Evolutionary conservation across 495 filamentous ascomycete species (phyloP), one percentile per base, ranked within the genome.

Genomic region (Rhizodiscina lignyota): DNA sequence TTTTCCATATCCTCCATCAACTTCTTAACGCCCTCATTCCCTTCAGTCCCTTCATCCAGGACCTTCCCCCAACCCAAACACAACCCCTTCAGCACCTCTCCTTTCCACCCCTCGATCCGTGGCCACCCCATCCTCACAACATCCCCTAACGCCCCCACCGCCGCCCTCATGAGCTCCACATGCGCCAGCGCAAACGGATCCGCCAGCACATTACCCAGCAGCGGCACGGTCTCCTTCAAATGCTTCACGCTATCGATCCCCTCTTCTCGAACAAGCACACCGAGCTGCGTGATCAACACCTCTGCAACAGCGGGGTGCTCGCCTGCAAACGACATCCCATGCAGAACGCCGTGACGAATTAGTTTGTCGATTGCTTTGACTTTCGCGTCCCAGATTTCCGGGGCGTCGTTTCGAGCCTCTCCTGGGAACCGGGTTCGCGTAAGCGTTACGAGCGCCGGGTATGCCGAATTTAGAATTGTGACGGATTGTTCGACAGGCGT

Each of bases 101-200:
- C 72, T 18, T 68, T 60, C 60, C 77, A 76, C 28, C 50, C 47
- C 43, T 58, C 63, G 13, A 93, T 55, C 0, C 84, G 62, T 8
- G 80, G 74, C 72, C 89, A 87, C n/a, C 68, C 71, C 30, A 63
- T 76, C 17, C 67, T 40, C n/a, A 93, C 55, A 10, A 80, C 58
- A 0, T 55, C 54, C 32, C 75, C 64, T 19, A 83, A 37, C 1
- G 72, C 58, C 5, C 58, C 44, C 4, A 67, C 49, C 1, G 75
- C 69, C 0, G 65, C 56, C 1, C 59, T 30, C 0, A 91, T 56
- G 0, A 80, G 54, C 2, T 61, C 53, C 0, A 67, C 64, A 32
- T 70, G 54, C 2, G 68, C 63, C 0, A 64, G 63, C 2, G 67
- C 73, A 42, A 93, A 83, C 1, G 83, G 81, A 34, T 79, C 74